These are phyloP conservation scores for Pelargonium citronellum DNA, from an alignment of 441 rosid genomes.

Conservation along the genomic window DNA sequence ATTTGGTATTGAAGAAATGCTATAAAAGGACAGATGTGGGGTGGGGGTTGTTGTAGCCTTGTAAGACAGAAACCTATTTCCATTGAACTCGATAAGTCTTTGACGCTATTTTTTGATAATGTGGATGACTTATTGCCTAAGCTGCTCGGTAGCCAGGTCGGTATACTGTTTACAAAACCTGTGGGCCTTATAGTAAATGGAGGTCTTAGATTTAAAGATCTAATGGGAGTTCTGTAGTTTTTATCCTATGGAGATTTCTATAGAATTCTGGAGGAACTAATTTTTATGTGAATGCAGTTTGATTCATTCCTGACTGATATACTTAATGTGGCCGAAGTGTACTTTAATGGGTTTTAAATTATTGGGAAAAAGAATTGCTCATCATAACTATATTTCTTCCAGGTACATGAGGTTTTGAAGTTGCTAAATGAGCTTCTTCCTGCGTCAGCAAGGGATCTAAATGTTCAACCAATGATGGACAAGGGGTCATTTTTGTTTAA, in stretches of 20 bases:
- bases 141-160: too few species aligned
- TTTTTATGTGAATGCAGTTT: not conserved
- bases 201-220: too few species aligned
- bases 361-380: constrained; percentile 1
- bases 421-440: constrained; percentile 88
- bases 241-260: too few species aligned
- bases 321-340: not conserved
- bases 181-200: too few species aligned
- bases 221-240: too few species aligned
- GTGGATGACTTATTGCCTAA: too few species aligned
- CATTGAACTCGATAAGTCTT: too few species aligned
- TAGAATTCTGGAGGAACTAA: too few species aligned
- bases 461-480: constrained; percentile 44
- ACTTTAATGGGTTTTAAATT: constrained; percentile 13
- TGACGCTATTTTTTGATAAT: too few species aligned
- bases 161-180: too few species aligned
- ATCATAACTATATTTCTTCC: constrained; percentile 19
- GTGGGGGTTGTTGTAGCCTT: constrained; percentile 1
- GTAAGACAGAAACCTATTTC: not conserved
- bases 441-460: constrained; percentile 35
- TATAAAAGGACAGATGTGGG: not conserved
- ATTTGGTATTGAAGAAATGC: not conserved
- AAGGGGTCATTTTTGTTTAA: constrained; percentile 55
- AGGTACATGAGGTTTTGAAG: constrained; percentile 90
- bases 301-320: constrained; percentile 1